Conservation (phyloP, 257 asterid genomes). For the Cordia subcordata region DNA sequence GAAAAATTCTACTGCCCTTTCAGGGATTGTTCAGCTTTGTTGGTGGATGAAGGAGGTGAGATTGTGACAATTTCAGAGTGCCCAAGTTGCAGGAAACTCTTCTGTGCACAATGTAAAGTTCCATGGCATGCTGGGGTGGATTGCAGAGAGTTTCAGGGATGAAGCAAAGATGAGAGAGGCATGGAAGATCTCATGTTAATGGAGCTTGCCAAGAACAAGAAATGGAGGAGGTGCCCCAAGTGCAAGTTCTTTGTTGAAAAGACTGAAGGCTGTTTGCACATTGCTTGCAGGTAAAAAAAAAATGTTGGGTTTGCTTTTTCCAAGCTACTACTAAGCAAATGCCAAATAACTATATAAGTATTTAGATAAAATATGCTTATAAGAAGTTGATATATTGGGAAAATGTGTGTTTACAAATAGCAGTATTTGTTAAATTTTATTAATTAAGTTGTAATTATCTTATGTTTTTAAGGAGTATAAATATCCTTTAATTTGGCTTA, state of each 20-base stretch:
- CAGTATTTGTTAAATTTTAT: too few relatives aligned
- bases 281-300: constrained; percentile 48
- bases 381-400: too few relatives aligned
- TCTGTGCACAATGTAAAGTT: constrained; percentile 43
- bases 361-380: too few relatives aligned
- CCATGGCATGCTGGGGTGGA: constrained; percentile 43
- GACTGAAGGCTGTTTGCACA: constrained; percentile 37
- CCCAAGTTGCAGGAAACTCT: constrained; percentile 35
- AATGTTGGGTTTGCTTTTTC: too few relatives aligned
- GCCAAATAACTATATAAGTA: too few relatives aligned
- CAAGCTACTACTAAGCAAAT: too few relatives aligned
- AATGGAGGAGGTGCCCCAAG: constrained; percentile 41
- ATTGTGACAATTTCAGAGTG: constrained; percentile 40
- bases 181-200: constrained; percentile 36
- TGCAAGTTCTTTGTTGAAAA: constrained; percentile 41
- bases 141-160: constrained; percentile 29
- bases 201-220: constrained; percentile 32
- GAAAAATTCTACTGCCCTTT: constrained; percentile 43
- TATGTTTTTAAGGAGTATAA: too few relatives aligned
- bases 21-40: constrained; percentile 41
- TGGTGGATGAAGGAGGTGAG: constrained; percentile 25
- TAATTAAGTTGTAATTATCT: too few relatives aligned
- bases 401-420: too few relatives aligned
- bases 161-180: constrained; percentile 25
- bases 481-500: too few relatives aligned